Percentiles rank a stretch among this genome's conserved stretches.
Evolutionary conservation across 257 asterid genomes (phyloP).

Genomic region (Penstemon barbatus): DNA sequence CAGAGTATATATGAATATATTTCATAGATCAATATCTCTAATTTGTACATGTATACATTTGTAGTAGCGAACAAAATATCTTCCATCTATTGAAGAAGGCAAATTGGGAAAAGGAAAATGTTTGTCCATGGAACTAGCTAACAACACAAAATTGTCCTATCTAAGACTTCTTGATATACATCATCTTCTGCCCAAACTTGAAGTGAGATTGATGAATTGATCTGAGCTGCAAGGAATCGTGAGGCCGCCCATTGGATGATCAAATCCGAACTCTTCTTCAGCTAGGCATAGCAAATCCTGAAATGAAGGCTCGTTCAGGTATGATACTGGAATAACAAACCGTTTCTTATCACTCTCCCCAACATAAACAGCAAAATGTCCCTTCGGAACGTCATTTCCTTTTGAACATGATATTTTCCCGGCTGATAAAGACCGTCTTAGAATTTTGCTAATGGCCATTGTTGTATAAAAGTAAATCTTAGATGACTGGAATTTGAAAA

Average conservation of each 20-base stretch:
- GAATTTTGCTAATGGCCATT: constrained; percentile 33
- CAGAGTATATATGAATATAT: background rate
- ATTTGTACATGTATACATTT: background rate
- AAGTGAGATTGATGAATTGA: constrained; percentile 34
- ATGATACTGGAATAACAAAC: background rate
- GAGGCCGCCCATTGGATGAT: background rate
- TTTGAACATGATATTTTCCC: constrained; percentile 1
- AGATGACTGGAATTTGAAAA: no score
- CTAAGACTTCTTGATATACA: background rate
- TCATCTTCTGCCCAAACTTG: constrained; percentile 31
- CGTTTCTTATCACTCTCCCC: background rate
- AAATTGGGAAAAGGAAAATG: no score
- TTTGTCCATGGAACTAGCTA: constrained; percentile 13
- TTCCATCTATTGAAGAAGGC: background rate
- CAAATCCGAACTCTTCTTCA: background rate
- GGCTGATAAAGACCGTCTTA: constrained; percentile 32
- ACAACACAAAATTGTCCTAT: constrained; percentile 14
- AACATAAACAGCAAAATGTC: constrained; percentile 13
- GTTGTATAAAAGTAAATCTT: background rate
- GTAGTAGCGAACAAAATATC: background rate
- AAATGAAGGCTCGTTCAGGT: constrained; percentile 2
- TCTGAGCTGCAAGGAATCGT: no score
- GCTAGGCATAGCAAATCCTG: background rate
- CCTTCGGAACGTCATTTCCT: background rate
- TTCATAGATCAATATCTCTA: background rate